Conservation (phyloP, 108 stramenopile genomes). For the Pseudonitzschia multiseries region DNA sequence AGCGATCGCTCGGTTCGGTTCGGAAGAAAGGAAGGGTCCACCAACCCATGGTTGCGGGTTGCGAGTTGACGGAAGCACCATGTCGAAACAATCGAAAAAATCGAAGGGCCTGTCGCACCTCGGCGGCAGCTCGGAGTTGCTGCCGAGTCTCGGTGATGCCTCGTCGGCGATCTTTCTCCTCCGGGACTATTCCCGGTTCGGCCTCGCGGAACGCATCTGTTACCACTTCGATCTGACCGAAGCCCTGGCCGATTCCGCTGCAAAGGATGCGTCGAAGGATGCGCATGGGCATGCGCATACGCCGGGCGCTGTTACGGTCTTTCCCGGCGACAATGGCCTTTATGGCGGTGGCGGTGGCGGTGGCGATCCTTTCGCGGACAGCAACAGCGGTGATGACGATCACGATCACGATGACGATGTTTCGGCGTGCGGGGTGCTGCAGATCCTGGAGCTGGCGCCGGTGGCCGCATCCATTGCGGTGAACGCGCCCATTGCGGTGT, state of each 20-base stretch:
- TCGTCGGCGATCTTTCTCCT: slow-evolving; percentile 58
- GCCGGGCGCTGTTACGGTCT: neutral
- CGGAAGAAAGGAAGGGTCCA: too few species aligned
- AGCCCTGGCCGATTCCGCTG: slow-evolving; percentile 34
- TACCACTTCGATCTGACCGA: slow-evolving; percentile 85
- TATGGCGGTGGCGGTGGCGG: slow-evolving; percentile 2
- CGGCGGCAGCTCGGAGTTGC: neutral
- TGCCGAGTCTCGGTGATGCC: slow-evolving; percentile 40
- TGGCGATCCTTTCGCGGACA: too few species aligned
- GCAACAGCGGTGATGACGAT: too few species aligned
- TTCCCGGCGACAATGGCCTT: neutral
- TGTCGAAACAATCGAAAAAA: neutral
- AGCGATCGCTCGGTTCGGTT: too few species aligned
- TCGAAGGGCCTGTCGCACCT: neutral
- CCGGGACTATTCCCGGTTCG: slow-evolving; percentile 62
- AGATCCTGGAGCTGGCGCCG: slow-evolving; percentile 69
- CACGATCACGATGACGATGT: too few species aligned
- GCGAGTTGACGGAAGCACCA: neutral
- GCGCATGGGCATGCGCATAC: too few species aligned
- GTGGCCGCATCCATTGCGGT: slow-evolving; percentile 31
- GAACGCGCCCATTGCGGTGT: slow-evolving; percentile 35
- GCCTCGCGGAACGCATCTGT: slow-evolving; percentile 71
- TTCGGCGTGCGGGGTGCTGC: slow-evolving; percentile 54
- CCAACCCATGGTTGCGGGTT: too few species aligned
- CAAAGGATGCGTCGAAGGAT: too few species aligned